These are phyloP conservation scores for Carex parvula DNA, from an alignment of 176 grass and related monocot species.

Conservation along the genomic window DNA sequence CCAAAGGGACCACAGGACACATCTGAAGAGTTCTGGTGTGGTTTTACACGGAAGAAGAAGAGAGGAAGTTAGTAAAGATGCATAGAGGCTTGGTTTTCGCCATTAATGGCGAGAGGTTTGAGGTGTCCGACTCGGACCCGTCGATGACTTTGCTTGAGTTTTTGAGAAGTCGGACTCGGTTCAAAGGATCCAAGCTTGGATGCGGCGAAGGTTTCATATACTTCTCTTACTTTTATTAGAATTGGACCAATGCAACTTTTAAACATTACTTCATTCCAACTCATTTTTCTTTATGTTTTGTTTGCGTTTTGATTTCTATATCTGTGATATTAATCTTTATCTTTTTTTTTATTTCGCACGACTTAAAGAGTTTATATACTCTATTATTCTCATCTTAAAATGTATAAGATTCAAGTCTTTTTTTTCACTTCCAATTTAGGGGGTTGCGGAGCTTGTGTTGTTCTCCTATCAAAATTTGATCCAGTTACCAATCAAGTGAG, in stretches of 20 bases:
- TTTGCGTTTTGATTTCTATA: not conserved
- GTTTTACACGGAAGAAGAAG: not conserved
- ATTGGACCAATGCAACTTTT: not conserved
- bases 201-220: conserved; percentile 61
- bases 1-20: not conserved
- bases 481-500: conserved; percentile 43
- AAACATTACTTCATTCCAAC: not conserved
- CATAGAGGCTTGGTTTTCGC: conserved; percentile 39
- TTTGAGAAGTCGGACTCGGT: conserved; percentile 50
- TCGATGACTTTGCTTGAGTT: conserved; percentile 78
- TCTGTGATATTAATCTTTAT: not conserved
- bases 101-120: conserved; percentile 59
- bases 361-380: not conserved
- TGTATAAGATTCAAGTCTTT: not conserved
- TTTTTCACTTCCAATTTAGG: conserved; percentile 33
- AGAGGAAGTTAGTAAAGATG: not conserved
- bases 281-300: not conserved
- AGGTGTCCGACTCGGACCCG: conserved; percentile 38
- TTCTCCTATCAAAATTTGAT: conserved; percentile 64
- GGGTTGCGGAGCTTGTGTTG: conserved; percentile 87
- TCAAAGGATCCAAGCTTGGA: conserved; percentile 68
- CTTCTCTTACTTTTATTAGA: not conserved
- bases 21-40: not conserved
- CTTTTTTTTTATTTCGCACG: not conserved
- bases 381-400: not conserved